Base-by-base conservation (phyloP, 768 basidiomycete species). In the Lyophyllum semitale region DNA sequence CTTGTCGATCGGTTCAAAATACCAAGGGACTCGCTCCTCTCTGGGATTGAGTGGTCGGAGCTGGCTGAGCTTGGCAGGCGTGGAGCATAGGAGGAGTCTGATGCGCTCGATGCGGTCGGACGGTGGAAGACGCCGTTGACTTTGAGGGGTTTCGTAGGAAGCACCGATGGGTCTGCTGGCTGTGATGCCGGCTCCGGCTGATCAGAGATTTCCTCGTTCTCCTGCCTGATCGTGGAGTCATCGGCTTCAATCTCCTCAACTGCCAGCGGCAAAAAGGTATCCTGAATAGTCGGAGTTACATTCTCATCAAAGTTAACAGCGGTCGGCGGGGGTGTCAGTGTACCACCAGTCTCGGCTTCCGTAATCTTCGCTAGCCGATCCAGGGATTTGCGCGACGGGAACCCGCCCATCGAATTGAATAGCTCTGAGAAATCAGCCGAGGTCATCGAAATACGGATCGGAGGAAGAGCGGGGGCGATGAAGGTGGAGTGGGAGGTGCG, bases 381-480 rank as follows among this genome's bases (percentile, higher is more conserved):
- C 45, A 83, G 64, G 17, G 77, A 73, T 61, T 78, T 76, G 53
- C 80, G 65, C 9, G 81, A 71, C 15, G 77, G 75, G 23, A 76
- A 65, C 18, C 80, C 81, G 33, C 80, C 82, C 6, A 85, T 82
- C 29, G 83, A 81, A 61, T 71, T 83, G 48, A 91, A 78, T 17
- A 91, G 70, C 55, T 89, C 88, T 0, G 86, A 84, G 64, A 98
- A 95, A 67, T 96, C 94, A 0, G 84, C 76, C 43, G 85, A 82
- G 55, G 84, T 89, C 73, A 96, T 80, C 15, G 94, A 95, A 68
- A 96, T 89, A n/a, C 91, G 85, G 64, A 96, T 94, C 0, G 92
- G 92, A 2, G 93, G 93, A 26, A 95, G 76, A 3, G 92, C 90
- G 35, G 94, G 93, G 0, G 91, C 89, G 46, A 93, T 91, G 67